Evolutionary conservation across 148 eudicot species (phyloP), one percentile per base, ranked within the genome.

Genomic region (Cornus florida): DNA sequence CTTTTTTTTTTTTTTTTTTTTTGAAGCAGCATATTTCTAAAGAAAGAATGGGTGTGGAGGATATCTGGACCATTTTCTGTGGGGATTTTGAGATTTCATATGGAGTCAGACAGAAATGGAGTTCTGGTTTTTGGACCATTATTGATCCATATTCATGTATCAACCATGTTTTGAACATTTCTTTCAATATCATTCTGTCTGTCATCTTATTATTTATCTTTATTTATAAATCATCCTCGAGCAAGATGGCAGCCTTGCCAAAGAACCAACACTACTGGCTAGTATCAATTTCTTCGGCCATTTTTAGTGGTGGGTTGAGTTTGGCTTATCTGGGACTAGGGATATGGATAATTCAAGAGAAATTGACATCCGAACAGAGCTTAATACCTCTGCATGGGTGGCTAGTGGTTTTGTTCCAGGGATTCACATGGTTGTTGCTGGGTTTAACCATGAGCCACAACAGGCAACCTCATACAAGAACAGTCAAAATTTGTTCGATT

Each of bases 351-450:
- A 10, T 81, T 28, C 53, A 20, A 20, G 75, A 78, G 23, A 81
- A 77, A 16, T n/a, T 72, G 64, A 85, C 28, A 23, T 50, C 56
- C 31, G 75, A 69, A 69, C 59, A 82, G 24, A 76, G 20, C 7
- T 0, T 74, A 2, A 19, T 60, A 14, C 88, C 90, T 69, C 73
- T 88, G 12, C 82, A 79, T 69, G 59, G 65, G 12, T 88, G 90
- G 90, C 50, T 88, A 19, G 80, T 80, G 22, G 19, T 77, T 64
- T 17, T 83, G 65, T 66, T 79, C 64, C 88, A 85, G 24, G 90
- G 86, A 7, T 0, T 83, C 6, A 60, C 80, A 53, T 83, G 88
- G 88, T 75, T 81, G 71, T 75, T 83, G 8, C 62, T 83, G 32
- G 57, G 80, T 48, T 16, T 80, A 35, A 60, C 53, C 24, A 7